Conservation (phyloP, 352 stramenopile species). For the Phytophthora sp. region DNA sequence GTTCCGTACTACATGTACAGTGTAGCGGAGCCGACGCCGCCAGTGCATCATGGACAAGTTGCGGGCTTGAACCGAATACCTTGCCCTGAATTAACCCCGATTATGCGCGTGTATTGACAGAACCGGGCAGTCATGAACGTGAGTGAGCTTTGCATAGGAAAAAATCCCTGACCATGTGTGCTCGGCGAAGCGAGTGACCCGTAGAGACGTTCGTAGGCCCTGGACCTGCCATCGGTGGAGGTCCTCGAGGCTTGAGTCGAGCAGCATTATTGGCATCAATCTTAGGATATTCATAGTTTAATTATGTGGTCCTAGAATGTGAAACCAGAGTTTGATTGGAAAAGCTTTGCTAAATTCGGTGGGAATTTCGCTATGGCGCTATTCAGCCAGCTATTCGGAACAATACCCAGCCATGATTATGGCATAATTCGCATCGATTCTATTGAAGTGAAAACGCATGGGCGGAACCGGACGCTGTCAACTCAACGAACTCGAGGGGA, state of each 20-base stretch:
- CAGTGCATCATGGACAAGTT: conserved; percentile 25
- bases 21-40: conserved; percentile 19
- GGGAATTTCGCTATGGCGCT: neutral
- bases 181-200: conserved; percentile 15
- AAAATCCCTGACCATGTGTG: conserved; percentile 29
- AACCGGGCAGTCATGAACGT: conserved; percentile 17
- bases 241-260: neutral
- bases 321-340: neutral
- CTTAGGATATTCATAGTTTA: no score
- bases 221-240: no score
- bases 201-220: no score
- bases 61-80: conserved; percentile 32
- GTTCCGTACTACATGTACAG: no score
- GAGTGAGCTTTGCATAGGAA: conserved; percentile 35
- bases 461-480: neutral
- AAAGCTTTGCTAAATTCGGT: conserved; percentile 10
- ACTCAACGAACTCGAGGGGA: conserved; percentile 11
- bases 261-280: no score
- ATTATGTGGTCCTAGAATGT: no score
- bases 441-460: neutral
- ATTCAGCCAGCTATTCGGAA: no score
- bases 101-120: conserved; percentile 12
- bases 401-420: conserved; percentile 11
- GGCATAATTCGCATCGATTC: neutral
- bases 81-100: neutral